phyloP scores from a whole-genome alignment of 148 eudicot genomes.

The Fagopyrum homotropicum region DNA sequence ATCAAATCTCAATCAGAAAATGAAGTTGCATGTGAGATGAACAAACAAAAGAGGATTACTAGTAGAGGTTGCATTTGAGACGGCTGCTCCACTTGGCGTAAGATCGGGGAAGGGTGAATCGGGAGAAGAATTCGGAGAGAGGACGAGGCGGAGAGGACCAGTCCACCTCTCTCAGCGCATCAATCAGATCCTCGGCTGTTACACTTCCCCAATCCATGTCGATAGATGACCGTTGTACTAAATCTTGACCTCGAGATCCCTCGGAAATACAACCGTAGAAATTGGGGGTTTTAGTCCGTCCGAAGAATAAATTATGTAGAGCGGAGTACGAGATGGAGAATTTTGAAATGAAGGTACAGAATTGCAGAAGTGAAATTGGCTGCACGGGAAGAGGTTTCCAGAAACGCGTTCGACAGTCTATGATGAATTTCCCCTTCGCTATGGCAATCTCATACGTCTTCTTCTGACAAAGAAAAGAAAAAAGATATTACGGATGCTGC shows the following conservation, averaged over 20 bases:
- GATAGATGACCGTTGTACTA: not conserved
- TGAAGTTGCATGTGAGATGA: not conserved
- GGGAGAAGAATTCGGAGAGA: conserved; percentile 64
- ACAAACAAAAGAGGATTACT: conserved; percentile 27
- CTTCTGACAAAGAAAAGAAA: too few species aligned
- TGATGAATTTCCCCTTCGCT: not conserved
- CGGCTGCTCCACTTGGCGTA: conserved; percentile 73
- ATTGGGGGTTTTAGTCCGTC: not conserved
- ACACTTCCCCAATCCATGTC: conserved; percentile 74
- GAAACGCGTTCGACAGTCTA: not conserved
- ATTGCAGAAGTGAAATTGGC: not conserved
- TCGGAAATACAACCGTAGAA: not conserved
- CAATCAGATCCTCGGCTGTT: conserved; percentile 69
- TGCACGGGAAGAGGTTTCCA: not conserved
- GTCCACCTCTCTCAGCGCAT: conserved; percentile 76
- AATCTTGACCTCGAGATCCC: not conserved
- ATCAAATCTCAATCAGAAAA: too few species aligned
- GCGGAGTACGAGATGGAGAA: too few species aligned
- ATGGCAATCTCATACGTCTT: not conserved
- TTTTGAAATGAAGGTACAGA: not conserved
- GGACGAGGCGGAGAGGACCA: conserved; percentile 95
- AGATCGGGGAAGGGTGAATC: conserved; percentile 69
- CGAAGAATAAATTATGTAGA: not conserved
- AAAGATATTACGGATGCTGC: too few species aligned
- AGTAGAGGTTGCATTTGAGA: conserved; percentile 84